Conservation (phyloP, 2,329 filamentous ascomycete genomes). For the Apiospora rasikravindrae region DNA sequence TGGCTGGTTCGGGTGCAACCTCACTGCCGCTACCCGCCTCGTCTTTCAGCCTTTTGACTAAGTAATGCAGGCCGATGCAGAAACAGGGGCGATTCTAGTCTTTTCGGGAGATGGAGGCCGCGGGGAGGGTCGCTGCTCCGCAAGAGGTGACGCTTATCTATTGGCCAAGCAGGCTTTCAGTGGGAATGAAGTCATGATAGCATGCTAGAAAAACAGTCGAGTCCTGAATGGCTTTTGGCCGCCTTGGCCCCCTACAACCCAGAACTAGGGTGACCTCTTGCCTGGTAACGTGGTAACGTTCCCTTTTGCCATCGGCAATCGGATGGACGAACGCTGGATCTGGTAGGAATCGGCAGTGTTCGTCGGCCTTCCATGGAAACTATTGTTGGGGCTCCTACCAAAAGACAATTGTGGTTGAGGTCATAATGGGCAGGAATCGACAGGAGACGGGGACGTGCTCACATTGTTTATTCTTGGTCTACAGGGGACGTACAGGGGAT, state of each 20-base stretch:
- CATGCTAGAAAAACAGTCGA: neutral
- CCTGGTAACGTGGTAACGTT: neutral
- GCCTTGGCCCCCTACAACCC: too few species aligned
- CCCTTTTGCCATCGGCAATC: neutral
- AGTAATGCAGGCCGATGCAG: neutral
- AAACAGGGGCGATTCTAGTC: neutral
- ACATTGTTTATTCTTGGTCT: neutral
- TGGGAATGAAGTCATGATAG: neutral
- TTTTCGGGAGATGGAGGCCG: neutral
- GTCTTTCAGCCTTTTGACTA: neutral
- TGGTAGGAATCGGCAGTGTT: neutral
- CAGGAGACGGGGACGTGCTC: neutral
- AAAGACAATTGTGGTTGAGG: neutral
- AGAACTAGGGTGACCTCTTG: neutral
- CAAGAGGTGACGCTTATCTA: neutral
- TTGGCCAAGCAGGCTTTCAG: neutral
- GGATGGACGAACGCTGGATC: neutral
- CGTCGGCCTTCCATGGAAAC: neutral
- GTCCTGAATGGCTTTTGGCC: too few species aligned
- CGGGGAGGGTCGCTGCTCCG: too few species aligned
- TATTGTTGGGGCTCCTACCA: neutral
- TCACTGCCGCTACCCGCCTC: neutral
- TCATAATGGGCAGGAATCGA: constrained; percentile 7
- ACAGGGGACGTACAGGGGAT: neutral
- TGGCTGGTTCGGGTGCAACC: too few species aligned